Evolutionary conservation across 2,329 filamentous ascomycete species (phyloP).

Genomic region (Ceratocystiopsis sp.): DNA sequence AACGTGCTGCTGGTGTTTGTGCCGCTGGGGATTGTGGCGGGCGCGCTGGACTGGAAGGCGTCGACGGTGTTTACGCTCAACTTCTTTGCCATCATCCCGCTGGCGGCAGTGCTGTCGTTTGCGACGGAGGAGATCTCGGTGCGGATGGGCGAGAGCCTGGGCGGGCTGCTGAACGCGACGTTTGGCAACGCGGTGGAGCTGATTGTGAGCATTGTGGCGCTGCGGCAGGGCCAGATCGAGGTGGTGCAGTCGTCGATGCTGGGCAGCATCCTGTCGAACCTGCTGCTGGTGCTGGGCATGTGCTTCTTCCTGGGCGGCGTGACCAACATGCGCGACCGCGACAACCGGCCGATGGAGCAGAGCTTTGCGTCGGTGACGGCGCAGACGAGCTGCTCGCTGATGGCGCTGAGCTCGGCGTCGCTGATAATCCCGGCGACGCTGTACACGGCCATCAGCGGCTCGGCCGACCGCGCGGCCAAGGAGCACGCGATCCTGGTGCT

Average conservation of each 20-base stretch:
- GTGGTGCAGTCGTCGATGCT: conserved; percentile 90
- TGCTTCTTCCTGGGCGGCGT: conserved; percentile 68
- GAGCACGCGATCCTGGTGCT: conserved; percentile 46
- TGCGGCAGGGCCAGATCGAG: conserved; percentile 65
- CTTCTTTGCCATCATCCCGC: conserved; percentile 73
- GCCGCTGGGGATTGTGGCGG: conserved; percentile 54
- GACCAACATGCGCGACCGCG: conserved; percentile 36
- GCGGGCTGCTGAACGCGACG: conserved; percentile 58
- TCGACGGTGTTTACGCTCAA: conserved; percentile 59
- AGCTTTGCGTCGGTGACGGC: conserved; percentile 60
- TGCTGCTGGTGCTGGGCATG: conserved; percentile 78
- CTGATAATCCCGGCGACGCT: conserved; percentile 65
- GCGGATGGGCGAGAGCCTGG: conserved; percentile 56
- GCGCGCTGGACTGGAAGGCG: conserved; percentile 42
- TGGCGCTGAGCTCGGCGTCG: conserved; percentile 60
- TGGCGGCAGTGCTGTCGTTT: conserved; percentile 73
- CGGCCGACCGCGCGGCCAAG: conserved; percentile 23
- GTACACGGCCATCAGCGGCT: conserved; percentile 43
- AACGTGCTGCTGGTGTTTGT: conserved; percentile 61
- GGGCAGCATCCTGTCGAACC: conserved; percentile 78
- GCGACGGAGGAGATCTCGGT: conserved; percentile 65
- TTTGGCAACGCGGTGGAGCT: conserved; percentile 69
- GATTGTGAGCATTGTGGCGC: conserved; percentile 78
- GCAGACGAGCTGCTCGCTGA: conserved; percentile 58
- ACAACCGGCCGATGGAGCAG: conserved; percentile 48